Percentiles rank a stretch among this genome's conserved stretches.
These are phyloP conservation scores for Pythium volutum DNA, from an alignment of 352 stramenopile species.

Conservation along the genomic window DNA sequence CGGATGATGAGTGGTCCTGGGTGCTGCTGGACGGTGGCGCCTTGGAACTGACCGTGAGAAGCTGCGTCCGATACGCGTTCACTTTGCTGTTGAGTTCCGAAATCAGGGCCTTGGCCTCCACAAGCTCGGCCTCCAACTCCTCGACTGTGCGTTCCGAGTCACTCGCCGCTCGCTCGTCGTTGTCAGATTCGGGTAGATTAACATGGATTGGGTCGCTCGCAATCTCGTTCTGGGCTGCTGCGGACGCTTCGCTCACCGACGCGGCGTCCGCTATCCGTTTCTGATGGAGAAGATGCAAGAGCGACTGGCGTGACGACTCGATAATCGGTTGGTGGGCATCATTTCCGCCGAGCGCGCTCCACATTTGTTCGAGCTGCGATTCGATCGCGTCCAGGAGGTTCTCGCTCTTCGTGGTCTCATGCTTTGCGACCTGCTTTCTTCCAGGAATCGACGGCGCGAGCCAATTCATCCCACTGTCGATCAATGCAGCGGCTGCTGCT, in stretches of 20 bases:
- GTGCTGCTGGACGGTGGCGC: background rate
- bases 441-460: constrained; percentile 7
- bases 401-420: background rate
- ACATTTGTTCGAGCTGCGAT: constrained; percentile 32
- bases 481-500: constrained; percentile 2
- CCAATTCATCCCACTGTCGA: constrained; percentile 21
- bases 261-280: constrained; percentile 35
- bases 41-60: constrained; percentile 26
- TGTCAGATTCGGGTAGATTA: background rate
- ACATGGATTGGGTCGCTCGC: background rate
- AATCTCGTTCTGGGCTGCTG: background rate
- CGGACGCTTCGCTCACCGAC: background rate
- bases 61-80: constrained; percentile 25
- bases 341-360: constrained; percentile 27
- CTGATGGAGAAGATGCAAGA: constrained; percentile 39
- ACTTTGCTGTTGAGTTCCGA: constrained; percentile 25
- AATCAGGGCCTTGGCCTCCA: constrained; percentile 24
- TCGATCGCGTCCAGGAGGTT: constrained; percentile 30
- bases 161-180: background rate
- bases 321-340: constrained; percentile 24
- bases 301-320: constrained; percentile 26
- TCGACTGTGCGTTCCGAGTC: background rate
- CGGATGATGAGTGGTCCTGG: background rate
- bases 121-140: constrained; percentile 22
- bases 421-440: background rate